A percentile compares a stretch with the other conserved stretches of the same genome.
Evolutionary conservation across 2,329 filamentous ascomycete species (phyloP).

Genomic region (Cladosporium halotolerans): DNA sequence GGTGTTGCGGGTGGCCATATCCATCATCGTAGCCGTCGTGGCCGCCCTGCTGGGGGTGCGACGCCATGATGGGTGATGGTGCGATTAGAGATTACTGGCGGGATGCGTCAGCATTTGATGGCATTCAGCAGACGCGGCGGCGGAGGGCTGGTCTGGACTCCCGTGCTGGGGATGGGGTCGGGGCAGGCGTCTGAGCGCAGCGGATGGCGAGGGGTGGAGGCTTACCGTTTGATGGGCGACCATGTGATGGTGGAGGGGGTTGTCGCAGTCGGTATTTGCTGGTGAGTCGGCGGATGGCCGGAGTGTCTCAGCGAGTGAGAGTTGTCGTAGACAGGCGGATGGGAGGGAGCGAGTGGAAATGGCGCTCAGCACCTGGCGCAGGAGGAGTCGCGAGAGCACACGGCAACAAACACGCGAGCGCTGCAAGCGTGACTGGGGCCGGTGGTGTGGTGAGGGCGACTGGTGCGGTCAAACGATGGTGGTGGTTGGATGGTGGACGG

Average conservation of each 20-base stretch:
- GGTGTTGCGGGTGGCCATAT: slow-evolving; percentile 55
- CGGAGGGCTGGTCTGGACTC: background rate
- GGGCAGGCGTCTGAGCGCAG: background rate
- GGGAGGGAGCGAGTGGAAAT: slow-evolving; percentile 6
- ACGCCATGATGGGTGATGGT: slow-evolving; percentile 40
- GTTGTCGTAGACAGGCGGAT: slow-evolving; percentile 1
- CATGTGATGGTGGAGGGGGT: slow-evolving; percentile 15
- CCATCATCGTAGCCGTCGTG: slow-evolving; percentile 2
- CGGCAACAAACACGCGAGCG: slow-evolving; percentile 12
- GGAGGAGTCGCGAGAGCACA: background rate
- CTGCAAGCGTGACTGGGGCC: slow-evolving; percentile 9
- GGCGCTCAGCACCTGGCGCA: slow-evolving; percentile 5
- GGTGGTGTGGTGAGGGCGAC: background rate
- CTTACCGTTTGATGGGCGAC: slow-evolving; percentile 17
- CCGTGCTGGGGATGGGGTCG: background rate
- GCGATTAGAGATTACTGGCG: slow-evolving; percentile 30
- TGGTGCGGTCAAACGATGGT: background rate
- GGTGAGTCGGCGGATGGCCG: slow-evolving; percentile 5
- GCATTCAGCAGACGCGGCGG: background rate
- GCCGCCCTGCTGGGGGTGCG: slow-evolving; percentile 35
- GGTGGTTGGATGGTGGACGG: slow-evolving; percentile 9
- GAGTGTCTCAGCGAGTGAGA: slow-evolving; percentile 9
- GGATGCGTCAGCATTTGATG: slow-evolving; percentile 8
- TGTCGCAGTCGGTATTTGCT: slow-evolving; percentile 11
- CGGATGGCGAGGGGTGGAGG: background rate